Conservation (phyloP, 2,329 filamentous ascomycete species). For the Ophiognomonia clavigignenti-juglandacearum region DNA sequence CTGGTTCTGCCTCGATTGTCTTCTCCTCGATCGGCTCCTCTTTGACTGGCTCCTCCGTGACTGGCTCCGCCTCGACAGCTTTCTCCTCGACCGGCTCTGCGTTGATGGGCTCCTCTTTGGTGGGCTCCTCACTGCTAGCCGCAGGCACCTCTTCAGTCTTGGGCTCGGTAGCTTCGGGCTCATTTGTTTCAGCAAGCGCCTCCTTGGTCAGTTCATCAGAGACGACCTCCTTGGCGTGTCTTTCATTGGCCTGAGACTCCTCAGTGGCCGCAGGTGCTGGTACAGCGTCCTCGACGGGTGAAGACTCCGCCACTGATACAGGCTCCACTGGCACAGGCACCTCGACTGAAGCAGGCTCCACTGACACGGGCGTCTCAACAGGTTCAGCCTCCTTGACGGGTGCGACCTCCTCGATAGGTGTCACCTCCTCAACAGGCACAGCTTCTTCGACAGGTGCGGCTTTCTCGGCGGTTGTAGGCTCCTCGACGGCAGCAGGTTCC, state of each 20-base stretch:
- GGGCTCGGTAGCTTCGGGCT: no score
- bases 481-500: no score
- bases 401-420: neutral
- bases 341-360: conserved; percentile 11
- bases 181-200: no score
- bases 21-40: no score
- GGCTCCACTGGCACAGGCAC: conserved; percentile 2
- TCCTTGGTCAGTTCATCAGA: no score
- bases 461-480: conserved; percentile 2
- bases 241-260: no score
- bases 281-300: conserved; percentile 7
- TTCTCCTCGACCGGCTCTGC: neutral
- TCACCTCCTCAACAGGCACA: neutral
- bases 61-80: neutral
- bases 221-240: no score
- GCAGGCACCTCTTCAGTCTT: no score
- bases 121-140: no score
- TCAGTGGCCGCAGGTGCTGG: neutral
- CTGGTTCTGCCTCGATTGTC: conserved; percentile 14
- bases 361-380: conserved; percentile 5
- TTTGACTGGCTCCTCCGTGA: no score
- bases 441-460: conserved; percentile 4
- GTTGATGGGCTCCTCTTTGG: no score
- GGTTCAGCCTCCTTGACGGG: conserved; percentile 6
- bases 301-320: conserved; percentile 9